Evolutionary conservation across 2,329 filamentous ascomycete species (phyloP).

Genomic region (Hymenoscyphus fraxineus): DNA sequence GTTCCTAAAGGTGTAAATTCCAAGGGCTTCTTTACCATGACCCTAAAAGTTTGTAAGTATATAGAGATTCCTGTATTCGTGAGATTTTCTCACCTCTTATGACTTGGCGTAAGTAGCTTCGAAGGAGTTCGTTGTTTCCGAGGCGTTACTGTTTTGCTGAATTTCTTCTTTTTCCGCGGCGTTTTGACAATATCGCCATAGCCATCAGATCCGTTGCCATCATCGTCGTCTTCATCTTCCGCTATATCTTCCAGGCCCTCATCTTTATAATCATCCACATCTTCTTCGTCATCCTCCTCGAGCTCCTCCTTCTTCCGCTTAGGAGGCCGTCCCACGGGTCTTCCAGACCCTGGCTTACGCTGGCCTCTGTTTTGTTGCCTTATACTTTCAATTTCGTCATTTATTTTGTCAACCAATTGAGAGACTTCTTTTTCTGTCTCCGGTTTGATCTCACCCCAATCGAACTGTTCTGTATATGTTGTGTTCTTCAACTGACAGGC

Average conservation of each 20-base stretch:
- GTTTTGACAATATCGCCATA: conserved; percentile 39
- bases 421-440: conserved; percentile 23
- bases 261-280: conserved; percentile 26
- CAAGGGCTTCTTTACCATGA: conserved; percentile 78
- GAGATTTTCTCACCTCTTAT: conserved; percentile 49
- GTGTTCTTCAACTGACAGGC: conserved; percentile 86
- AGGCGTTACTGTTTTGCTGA: conserved; percentile 37
- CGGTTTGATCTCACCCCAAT: conserved; percentile 62
- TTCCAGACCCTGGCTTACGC: background rate
- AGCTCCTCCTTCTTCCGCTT: conserved; percentile 4
- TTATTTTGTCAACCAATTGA: background rate
- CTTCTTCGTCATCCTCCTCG: conserved; percentile 2
- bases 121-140: conserved; percentile 39
- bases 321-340: background rate
- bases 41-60: conserved; percentile 36
- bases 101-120: conserved; percentile 54
- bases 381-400: background rate
- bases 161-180: conserved; percentile 55
- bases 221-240: conserved; percentile 29
- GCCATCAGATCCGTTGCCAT: conserved; percentile 21
- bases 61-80: background rate
- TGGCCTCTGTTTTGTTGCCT: background rate
- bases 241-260: conserved; percentile 34
- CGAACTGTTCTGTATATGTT: conserved; percentile 87
- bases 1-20: conserved; percentile 96